Conservation (phyloP, 2,329 filamentous ascomycete genomes). For the Talaromyces sp. region DNA sequence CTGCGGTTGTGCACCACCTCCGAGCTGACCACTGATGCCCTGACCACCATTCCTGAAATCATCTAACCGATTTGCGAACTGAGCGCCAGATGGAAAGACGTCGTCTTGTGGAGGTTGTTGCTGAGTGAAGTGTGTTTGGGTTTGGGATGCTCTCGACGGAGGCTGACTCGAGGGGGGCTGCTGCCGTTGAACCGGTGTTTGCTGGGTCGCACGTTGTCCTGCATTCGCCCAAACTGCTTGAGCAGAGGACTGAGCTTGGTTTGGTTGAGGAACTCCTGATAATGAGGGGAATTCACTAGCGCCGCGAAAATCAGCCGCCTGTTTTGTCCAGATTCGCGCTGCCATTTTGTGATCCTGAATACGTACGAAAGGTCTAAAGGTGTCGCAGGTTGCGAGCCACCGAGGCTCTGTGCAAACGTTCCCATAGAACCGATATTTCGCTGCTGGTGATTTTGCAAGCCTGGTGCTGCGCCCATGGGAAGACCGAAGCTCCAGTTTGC, state of each 20-base stretch:
- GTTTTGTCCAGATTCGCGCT: not conserved
- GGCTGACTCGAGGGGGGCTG: conserved; percentile 44
- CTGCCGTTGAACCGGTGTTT: conserved; percentile 53
- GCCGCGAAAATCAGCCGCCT: conserved; percentile 12
- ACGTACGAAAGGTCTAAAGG: conserved; percentile 58
- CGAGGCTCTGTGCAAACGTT: conserved; percentile 56
- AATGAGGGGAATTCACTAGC: conserved; percentile 61
- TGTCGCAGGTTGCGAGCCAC: conserved; percentile 51
- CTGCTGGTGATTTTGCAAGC: conserved; percentile 49
- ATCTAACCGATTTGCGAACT: conserved; percentile 51
- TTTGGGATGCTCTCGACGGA: conserved; percentile 40
- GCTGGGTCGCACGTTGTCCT: conserved; percentile 52
- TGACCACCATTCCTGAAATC: conserved; percentile 58
- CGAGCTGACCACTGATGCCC: conserved; percentile 51
- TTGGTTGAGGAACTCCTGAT: conserved; percentile 55
- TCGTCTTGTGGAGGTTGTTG: conserved; percentile 49
- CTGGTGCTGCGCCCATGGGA: conserved; percentile 52
- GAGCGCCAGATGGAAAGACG: conserved; percentile 45
- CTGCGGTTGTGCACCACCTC: conserved; percentile 50
- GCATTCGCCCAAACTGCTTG: conserved; percentile 57
- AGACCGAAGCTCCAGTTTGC: conserved; percentile 57
- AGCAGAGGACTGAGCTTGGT: conserved; percentile 49
- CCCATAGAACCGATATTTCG: conserved; percentile 50
- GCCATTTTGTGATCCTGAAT: not conserved
- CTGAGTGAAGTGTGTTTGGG: conserved; percentile 38